Base-by-base conservation (phyloP, 352 stramenopile species). In the Phytopythium montanum region DNA sequence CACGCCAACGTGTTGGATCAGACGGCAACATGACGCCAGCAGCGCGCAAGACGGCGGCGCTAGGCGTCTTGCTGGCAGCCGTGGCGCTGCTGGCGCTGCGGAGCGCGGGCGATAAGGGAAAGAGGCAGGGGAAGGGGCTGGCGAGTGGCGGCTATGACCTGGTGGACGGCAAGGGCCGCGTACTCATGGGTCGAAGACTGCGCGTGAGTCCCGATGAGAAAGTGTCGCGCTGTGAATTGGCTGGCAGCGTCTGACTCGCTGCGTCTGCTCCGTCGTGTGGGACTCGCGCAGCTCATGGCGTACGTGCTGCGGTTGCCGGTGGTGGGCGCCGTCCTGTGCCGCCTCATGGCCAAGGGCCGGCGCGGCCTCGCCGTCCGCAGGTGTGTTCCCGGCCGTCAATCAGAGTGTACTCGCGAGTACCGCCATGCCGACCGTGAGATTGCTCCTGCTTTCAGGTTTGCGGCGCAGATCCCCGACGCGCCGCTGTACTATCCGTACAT, bases 401-500 rank as follows among this genome's bases (percentile, higher is more conserved):
- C 10, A 6, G 18, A 21, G 19, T 8, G 39, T 25, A 23, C 9
- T 10, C 5, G 9, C 14, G 19, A 21, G 19, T 8, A n/a, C 5
- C 39, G 16, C 12, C 16, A 9, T 26, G 39, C 39, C 60, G 21
- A 67, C 16, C 36, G 2, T 64, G 54, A 23, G 2, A 14, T 8
- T 46, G 19, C 26, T 13, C n/a, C 25, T 28, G 21, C 62, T 26
- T 14, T 10, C 42, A 81, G 73, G 26, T 68, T 88, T 34, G 84
- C 84, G 2, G 72, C 84, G 0, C 75, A 60, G n/a, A 69, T 93
- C n/a, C 65, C 75, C 3, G 69, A 95, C 51, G 52, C 81, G 53
- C 90, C 90, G 16, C 56, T 96, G 31, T 96, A 95, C 60, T 94
- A 94, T 62, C 87, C 88, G 33, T 87, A 79, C 49, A 51, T 88